A percentile compares a stretch with the other conserved stretches of the same genome.
Evolutionary conservation across 1,139 yeast species (phyloP).

Genomic region (Magnusiomyces suaveolens): DNA sequence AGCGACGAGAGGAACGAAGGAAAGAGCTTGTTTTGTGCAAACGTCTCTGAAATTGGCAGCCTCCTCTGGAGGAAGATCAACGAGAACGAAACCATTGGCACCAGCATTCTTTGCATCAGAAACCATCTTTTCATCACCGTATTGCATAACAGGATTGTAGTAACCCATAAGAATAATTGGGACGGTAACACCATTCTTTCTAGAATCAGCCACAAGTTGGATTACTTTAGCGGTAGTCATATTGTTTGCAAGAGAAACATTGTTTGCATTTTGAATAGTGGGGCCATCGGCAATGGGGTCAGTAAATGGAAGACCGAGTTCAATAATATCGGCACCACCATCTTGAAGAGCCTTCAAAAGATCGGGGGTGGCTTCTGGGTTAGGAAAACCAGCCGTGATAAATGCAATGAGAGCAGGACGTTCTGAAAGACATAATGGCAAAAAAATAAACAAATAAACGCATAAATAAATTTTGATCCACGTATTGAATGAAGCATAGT

Average conservation of each 20-base stretch:
- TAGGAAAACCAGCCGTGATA: conserved; percentile 90
- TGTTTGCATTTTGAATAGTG: conserved; percentile 80
- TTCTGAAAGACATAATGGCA: conserved; percentile 26
- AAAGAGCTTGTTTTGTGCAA: conserved; percentile 59
- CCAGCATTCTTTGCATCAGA: conserved; percentile 76
- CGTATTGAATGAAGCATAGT: no score
- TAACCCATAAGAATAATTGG: conserved; percentile 95
- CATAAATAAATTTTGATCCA: no score
- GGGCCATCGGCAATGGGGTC: conserved; percentile 99
- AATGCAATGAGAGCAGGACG: conserved; percentile 88
- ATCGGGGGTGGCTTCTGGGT: conserved; percentile 77
- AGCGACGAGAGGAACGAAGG: conserved; percentile 88
- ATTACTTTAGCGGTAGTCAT: conserved; percentile 60
- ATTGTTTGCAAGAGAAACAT: conserved; percentile 65
- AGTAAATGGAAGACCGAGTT: conserved; percentile 92
- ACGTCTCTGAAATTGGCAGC: conserved; percentile 74
- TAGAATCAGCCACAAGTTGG: conserved; percentile 63
- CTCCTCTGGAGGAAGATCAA: conserved; percentile 96
- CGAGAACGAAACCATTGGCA: conserved; percentile 88
- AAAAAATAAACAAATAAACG: not conserved
- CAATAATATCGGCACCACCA: conserved; percentile 93
- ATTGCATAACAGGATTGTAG: conserved; percentile 84
- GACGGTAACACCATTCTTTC: conserved; percentile 71
- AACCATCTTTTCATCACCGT: conserved; percentile 79
- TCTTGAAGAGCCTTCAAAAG: conserved; percentile 79